A percentile compares a stretch with the other conserved stretches of the same genome.
These are phyloP conservation scores for Hsuehochloa calcarea DNA, from an alignment of 176 grass and related monocot species.

Conservation along the genomic window DNA sequence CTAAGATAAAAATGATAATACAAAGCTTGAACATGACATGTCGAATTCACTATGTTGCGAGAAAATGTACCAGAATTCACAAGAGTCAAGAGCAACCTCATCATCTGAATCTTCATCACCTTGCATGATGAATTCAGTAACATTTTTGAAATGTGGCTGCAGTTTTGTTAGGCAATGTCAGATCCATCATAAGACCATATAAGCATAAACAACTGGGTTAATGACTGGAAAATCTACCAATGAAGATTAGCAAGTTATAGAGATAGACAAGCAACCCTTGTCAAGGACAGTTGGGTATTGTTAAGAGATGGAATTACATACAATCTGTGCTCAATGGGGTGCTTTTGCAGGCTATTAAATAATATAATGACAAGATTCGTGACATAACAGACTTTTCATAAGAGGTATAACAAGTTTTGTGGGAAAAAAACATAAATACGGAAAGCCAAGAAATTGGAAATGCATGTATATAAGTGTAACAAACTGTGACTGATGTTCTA, in stretches of 20 bases:
- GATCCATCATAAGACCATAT: constrained; percentile 14
- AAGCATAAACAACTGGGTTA: constrained; percentile 10
- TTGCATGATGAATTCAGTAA: too few species aligned
- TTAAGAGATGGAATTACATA: neutral
- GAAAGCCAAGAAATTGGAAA: neutral
- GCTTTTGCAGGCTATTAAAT: neutral
- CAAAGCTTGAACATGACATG: neutral
- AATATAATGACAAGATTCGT: neutral
- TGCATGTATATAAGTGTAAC: too few species aligned
- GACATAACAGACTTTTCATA: neutral
- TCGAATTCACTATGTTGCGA: too few species aligned
- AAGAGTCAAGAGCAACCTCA: too few species aligned
- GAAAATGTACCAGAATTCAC: too few species aligned
- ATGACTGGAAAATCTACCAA: neutral
- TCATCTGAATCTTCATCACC: too few species aligned
- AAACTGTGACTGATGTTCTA: too few species aligned
- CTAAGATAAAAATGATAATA: neutral
- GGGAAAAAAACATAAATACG: neutral
- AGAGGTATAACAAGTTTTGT: neutral
- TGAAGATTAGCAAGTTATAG: neutral
- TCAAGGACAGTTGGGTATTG: neutral
- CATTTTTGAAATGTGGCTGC: constrained; percentile 90
- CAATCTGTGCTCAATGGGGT: neutral
- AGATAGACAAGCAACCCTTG: neutral
- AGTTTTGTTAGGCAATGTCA: constrained; percentile 37